phyloP scores from a whole-genome alignment of 352 stramenopile genomes.

The Aphanomyces cochlioides region DNA sequence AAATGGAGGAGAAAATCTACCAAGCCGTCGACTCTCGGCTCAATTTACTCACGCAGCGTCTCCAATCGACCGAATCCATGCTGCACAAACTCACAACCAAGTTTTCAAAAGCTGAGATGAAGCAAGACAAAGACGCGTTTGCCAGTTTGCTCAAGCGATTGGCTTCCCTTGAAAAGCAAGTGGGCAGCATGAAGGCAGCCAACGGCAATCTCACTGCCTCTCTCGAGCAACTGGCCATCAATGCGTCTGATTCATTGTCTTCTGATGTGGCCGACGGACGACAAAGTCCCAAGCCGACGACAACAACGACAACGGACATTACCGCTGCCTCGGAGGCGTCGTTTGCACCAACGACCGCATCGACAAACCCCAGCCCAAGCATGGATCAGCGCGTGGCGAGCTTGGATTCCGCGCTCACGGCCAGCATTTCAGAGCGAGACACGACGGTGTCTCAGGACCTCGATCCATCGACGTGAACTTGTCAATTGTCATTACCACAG shows the following conservation, averaged over 20 bases:
- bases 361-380: too few species aligned
- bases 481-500: too few species aligned
- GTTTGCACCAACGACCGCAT: too few species aligned
- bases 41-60: slow-evolving; percentile 45
- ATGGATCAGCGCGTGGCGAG: too few species aligned
- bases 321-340: too few species aligned
- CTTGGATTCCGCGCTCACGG: too few species aligned
- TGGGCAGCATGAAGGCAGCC: neutral
- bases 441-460: too few species aligned
- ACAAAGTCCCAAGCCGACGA: too few species aligned
- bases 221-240: slow-evolving; percentile 34
- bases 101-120: slow-evolving; percentile 38
- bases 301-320: too few species aligned
- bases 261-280: neutral
- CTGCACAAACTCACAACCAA: slow-evolving; percentile 53
- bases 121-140: slow-evolving; percentile 33
- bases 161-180: slow-evolving; percentile 38
- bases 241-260: neutral
- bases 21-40: slow-evolving; percentile 59
- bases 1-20: slow-evolving; percentile 67
- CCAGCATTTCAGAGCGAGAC: too few species aligned
- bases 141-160: slow-evolving; percentile 45
- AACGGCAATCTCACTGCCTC: neutral
- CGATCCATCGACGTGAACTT: too few species aligned
- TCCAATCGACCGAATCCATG: slow-evolving; percentile 63